These are phyloP conservation scores for barley (Hordeum vulgare) DNA, from an alignment of 176 grass and related monocot species.

Conservation along the genomic window DNA sequence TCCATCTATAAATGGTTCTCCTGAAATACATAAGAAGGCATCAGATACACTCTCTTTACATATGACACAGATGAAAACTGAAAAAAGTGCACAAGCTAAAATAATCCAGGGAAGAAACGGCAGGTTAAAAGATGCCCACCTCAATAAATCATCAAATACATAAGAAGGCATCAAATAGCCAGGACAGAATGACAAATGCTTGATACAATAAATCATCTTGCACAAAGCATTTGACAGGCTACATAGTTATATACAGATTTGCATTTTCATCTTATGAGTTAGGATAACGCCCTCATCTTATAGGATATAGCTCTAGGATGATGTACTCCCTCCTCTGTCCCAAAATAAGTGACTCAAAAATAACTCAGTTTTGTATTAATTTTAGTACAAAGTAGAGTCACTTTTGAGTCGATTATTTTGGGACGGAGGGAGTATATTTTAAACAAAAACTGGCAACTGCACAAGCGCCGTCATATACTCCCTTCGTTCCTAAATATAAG, in stretches of 20 bases:
- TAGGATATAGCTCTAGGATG: background rate
- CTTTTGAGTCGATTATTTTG: no score
- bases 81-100: background rate
- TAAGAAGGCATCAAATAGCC: background rate
- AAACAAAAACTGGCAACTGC: background rate
- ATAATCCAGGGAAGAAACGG: background rate
- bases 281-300: background rate
- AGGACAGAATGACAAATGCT: background rate
- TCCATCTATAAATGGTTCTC: slow-evolving; percentile 91
- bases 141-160: no score
- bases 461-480: background rate
- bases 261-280: background rate
- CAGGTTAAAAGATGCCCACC: background rate
- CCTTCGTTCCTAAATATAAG: no score
- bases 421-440: background rate
- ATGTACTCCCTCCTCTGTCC: no score
- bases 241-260: background rate
- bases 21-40: slow-evolving; percentile 30
- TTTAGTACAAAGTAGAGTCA: no score
- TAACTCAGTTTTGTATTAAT: no score
- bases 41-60: background rate
- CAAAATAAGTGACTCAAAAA: no score
- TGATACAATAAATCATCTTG: background rate
- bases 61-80: background rate
- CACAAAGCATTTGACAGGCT: background rate